Base-by-base conservation (phyloP, 106 monocot genomes). In the Phalaenopsis aphrodite region DNA sequence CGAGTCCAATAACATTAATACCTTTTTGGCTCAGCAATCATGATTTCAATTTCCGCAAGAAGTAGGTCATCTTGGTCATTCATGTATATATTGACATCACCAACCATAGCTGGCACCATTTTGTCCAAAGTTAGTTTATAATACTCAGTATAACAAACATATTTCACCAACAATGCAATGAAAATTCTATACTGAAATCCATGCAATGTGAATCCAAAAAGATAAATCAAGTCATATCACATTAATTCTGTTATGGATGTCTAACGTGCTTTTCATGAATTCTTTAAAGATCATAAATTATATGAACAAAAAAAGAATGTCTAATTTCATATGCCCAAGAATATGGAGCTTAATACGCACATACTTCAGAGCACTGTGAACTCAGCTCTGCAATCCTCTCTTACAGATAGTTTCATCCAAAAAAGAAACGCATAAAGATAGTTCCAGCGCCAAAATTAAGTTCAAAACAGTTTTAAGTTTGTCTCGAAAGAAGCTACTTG, bases 81-180 rank as follows among this genome's bases (percentile, higher is more conserved):
- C 90, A 90, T 94, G 72, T 94, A 97, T 77, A 97, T 94, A 81
- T 97, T 97, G 36, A 97, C 94, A 90, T 97, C 97, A 65, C 97
- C 97, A 86, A 89, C 94, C 97, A 97, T 97, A 47, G 97, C 97
- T 94, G 85, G 11, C 9, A 76, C 7, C 49, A 76, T 45, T 21
- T 74, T 2, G 45, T 43, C 5, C n/a, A 74, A 71, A 74, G 74
- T 74, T 74, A 74, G 43, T 14, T 11, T 69, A 69, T 39, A 38
- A 39, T 39, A 39, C 69, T 69, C 69, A 61, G 21, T 61, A 19
- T n/a, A 61, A n/a, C 21, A n/a, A 61, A 61, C 43, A 4, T 41
- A 72, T 14, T 72, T 14, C 17, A 41, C 5, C 3, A 41, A 37
- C 10, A 72, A 61, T 61, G 21, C 19, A 5, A 61, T 61, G 21